phyloP scores from a whole-genome alignment of 352 stramenopile genomes.

The Phytophthora hibernalis region DNA sequence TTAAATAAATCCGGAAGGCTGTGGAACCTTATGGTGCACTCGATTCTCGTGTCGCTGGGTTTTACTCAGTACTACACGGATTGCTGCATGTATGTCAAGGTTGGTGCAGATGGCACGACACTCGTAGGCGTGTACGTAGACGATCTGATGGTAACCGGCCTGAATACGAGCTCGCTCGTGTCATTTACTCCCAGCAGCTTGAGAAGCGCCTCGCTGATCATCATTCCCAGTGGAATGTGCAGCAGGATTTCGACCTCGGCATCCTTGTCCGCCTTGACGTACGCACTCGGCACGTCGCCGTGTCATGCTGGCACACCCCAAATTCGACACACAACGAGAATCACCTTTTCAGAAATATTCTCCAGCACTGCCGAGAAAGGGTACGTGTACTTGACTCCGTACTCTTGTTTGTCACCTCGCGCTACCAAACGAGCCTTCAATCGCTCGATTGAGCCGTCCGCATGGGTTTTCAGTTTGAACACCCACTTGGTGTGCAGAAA shows the following conservation, averaged over 20 bases:
- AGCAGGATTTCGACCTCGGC: constrained; percentile 31
- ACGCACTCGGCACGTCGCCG: background rate
- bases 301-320: background rate
- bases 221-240: constrained; percentile 32
- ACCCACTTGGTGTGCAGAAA: constrained; percentile 37
- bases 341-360: background rate
- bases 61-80: no score
- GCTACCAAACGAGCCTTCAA: constrained; percentile 12
- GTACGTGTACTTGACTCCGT: constrained; percentile 8
- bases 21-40: no score
- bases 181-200: constrained; percentile 2
- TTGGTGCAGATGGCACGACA: no score
- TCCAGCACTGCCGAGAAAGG: constrained; percentile 13
- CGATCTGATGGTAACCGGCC: no score
- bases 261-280: constrained; percentile 30
- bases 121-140: no score
- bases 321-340: background rate
- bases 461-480: constrained; percentile 25
- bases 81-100: no score
- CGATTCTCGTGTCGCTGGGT: no score
- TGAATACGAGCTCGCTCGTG: constrained; percentile 21
- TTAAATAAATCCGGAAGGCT: no score
- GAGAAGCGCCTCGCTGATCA: constrained; percentile 16
- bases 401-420: constrained; percentile 1
- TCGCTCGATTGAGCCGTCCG: constrained; percentile 8